Evolutionary conservation across 1,139 yeast genomes (phyloP).

Genomic region (Geotrichum cucujoidarum): DNA sequence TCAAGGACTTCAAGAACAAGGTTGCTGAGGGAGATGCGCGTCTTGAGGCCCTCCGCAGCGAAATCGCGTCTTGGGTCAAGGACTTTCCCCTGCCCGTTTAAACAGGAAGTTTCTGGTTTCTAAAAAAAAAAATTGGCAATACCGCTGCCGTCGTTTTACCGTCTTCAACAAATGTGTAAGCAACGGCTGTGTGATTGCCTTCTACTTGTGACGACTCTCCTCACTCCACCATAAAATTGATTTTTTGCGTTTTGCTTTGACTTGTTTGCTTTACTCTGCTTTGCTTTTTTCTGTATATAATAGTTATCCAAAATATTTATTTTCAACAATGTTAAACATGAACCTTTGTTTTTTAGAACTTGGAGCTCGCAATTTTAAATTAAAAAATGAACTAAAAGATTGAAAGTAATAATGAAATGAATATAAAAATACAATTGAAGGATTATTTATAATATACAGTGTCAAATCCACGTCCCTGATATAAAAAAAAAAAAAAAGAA

Average conservation of each 20-base stretch:
- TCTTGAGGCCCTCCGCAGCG: slow-evolving; percentile 61
- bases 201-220: neutral
- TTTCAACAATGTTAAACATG: slow-evolving; percentile 10
- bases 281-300: neutral
- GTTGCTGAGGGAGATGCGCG: slow-evolving; percentile 65
- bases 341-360: too few species aligned
- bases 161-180: slow-evolving; percentile 17
- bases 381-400: too few species aligned
- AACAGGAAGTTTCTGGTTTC: too few species aligned
- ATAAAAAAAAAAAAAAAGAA: neutral
- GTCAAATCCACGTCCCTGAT: neutral
- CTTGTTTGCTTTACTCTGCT: neutral
- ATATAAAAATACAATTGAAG: too few species aligned
- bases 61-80: slow-evolving; percentile 88
- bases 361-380: too few species aligned
- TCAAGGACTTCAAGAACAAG: slow-evolving; percentile 89
- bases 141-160: neutral
- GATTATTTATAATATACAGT: too few species aligned
- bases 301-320: too few species aligned
- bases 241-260: neutral
- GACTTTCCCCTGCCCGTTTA: slow-evolving; percentile 78
- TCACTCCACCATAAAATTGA: neutral
- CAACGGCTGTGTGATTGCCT: neutral
- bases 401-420: too few species aligned
- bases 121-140: neutral